Conservation (phyloP, 2,329 filamentous ascomycete species). For the Pestalotiopsis sp. region DNA sequence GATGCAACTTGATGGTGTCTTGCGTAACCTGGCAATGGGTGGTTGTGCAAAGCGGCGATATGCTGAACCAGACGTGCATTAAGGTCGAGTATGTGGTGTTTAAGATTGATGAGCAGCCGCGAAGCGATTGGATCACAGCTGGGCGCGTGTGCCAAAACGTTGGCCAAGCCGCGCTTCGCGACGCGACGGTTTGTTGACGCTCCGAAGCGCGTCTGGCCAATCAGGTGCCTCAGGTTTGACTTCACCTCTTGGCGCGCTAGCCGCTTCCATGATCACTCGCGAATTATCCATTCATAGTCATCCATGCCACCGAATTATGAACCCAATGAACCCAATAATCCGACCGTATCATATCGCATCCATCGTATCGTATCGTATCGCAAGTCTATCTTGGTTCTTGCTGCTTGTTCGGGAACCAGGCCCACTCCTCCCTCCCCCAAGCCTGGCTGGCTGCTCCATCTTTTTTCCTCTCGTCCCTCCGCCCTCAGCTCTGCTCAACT, state of each 20-base stretch:
- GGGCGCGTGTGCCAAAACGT: conserved; percentile 14
- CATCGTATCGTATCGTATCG: no score
- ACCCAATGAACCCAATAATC: no score
- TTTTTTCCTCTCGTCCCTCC: no score
- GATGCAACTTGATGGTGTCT: conserved; percentile 17
- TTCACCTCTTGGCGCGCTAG: conserved; percentile 21
- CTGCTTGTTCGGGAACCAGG: no score
- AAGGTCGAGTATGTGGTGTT: conserved; percentile 9
- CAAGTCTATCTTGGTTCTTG: no score
- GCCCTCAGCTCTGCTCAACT: no score
- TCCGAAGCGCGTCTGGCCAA: conserved; percentile 22
- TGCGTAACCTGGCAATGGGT: background rate
- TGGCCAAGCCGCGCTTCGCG: conserved; percentile 3
- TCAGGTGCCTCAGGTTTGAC: conserved; percentile 18
- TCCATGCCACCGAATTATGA: background rate
- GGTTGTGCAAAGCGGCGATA: background rate
- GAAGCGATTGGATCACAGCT: conserved; percentile 13
- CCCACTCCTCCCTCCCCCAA: no score
- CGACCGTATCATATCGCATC: no score
- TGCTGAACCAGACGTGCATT: conserved; percentile 8
- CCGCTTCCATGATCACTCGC: background rate
- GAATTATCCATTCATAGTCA: background rate
- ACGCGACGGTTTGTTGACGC: conserved; percentile 24
- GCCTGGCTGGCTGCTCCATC: no score
- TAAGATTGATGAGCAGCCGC: conserved; percentile 13